Evolutionary conservation across 176 grass and related monocot genomes (phyloP).

Genomic region (Leersia perrieri): DNA sequence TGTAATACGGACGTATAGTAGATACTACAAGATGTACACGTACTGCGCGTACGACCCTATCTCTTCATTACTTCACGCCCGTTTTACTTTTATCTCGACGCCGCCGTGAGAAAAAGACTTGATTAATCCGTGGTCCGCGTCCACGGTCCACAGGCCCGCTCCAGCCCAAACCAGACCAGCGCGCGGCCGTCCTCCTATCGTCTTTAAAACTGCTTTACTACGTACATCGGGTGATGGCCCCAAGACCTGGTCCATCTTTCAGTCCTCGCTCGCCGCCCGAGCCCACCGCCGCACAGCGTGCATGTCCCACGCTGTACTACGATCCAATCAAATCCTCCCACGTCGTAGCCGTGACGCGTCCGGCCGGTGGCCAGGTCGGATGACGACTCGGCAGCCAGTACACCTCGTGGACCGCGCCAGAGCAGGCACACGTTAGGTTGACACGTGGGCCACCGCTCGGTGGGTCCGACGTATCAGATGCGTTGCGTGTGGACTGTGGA

Average conservation of each 20-base stretch:
- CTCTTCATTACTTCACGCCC: neutral
- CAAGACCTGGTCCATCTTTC: neutral
- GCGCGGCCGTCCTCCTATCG: neutral
- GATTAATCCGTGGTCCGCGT: neutral
- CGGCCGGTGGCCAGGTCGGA: conserved; percentile 34
- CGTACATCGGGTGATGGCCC: neutral
- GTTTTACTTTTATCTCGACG: neutral
- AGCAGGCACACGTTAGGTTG: neutral
- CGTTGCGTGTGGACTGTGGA: neutral
- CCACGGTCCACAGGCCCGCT: neutral
- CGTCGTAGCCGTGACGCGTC: conserved; percentile 36
- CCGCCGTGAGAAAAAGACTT: neutral
- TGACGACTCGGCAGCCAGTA: conserved; percentile 2
- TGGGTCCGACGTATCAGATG: neutral
- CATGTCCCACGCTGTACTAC: neutral
- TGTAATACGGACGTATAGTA: neutral
- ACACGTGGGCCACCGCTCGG: neutral
- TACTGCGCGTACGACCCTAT: neutral
- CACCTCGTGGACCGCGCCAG: neutral
- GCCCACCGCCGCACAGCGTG: neutral
- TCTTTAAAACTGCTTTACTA: neutral
- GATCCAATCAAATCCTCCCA: neutral
- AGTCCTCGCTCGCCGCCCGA: neutral
- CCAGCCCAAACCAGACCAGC: neutral
- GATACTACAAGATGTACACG: neutral